Base-by-base conservation (phyloP, 73 alveolate genomes). In the Uronychia setigera region DNA sequence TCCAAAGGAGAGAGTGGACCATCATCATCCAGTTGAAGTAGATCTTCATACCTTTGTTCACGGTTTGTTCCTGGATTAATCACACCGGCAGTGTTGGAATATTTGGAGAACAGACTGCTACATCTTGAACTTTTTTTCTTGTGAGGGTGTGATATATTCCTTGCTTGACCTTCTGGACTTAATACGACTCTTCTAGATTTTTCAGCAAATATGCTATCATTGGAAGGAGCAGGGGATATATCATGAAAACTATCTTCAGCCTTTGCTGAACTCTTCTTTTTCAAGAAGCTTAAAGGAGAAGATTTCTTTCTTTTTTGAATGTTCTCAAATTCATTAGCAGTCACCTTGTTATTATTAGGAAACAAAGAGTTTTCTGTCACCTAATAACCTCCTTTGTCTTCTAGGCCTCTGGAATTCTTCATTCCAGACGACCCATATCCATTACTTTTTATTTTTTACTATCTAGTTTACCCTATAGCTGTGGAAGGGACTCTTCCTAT, bases 221-320 rank as follows among this genome's bases (percentile, higher is more conserved):
- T 80, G 31, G 87, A 80, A 29, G 59, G 80, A 80, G 31, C 80
- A 57, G 46, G 59, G 27, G 59, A 46, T 5, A 46, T 46, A 46
- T 46, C 19, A 19, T 46, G 67, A 19, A 46, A 46, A 46, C n/a
- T 11, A 5, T 46, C 67, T 46, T 46, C 67, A 46, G 19, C 19
- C 19, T 46, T 46, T 5, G 67, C 5, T 46, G 67, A 46, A 19
- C 67, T 46, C 19, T 5, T 19, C 67, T 19, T 46, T 46, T 46
- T 46, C 67, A 46, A 5, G 19, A 5, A 11, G 67, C 67, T 46
- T 19, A 46, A 46, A 11, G 67, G 67, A 46, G 67, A 11, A 5
- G 67, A 5, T 46, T 46, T 46, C 67, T 19, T 46, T 19, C 67
- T 46, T 46, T n/a, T n/a, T n/a, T n/a, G n/a, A n/a, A n/a, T n/a